A percentile compares a stretch with the other conserved stretches of the same genome.
Conservation (phyloP, 352 stramenopile species). For the Pelagophyceae sp. region DNA sequence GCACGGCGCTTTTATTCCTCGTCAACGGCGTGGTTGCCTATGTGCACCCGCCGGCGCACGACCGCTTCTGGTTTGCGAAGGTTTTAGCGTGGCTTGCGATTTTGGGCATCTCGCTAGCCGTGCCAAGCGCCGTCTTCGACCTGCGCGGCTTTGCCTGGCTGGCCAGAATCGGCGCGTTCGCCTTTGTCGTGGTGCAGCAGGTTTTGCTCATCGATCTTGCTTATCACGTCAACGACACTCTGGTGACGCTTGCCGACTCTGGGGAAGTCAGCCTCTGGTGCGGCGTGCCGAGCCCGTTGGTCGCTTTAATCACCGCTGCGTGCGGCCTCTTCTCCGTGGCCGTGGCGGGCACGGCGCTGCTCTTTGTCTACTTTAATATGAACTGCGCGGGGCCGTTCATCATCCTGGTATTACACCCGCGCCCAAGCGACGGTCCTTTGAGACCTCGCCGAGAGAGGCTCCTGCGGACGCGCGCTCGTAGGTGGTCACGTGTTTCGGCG, state of each 20-base stretch:
- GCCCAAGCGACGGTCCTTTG: too few species aligned
- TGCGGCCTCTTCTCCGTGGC: conserved; percentile 57
- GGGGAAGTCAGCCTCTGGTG: conserved; percentile 44
- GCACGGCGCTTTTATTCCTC: conserved; percentile 48
- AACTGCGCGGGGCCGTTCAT: conserved; percentile 58
- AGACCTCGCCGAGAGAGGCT: too few species aligned
- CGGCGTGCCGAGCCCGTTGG: conserved; percentile 34
- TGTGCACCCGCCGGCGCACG: conserved; percentile 37
- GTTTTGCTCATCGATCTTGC: conserved; percentile 66
- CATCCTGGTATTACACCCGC: too few species aligned
- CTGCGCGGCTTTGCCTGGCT: conserved; percentile 47
- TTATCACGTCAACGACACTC: conserved; percentile 65
- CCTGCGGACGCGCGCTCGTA: too few species aligned
- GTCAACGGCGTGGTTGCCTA: conserved; percentile 42
- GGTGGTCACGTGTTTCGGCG: conserved; percentile 75
- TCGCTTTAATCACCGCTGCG: conserved; percentile 48
- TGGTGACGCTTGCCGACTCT: conserved; percentile 51
- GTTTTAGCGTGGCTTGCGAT: conserved; percentile 53
- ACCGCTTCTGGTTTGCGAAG: conserved; percentile 56
- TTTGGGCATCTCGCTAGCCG: conserved; percentile 46
- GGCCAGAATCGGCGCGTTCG: conserved; percentile 49
- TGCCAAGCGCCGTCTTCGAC: conserved; percentile 43
- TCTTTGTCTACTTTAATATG: conserved; percentile 75
- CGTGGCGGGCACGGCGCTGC: conserved; percentile 51
- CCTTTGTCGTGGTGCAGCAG: conserved; percentile 70